Conservation (phyloP, 2,329 filamentous ascomycete genomes). For the Penicillium sp. region DNA sequence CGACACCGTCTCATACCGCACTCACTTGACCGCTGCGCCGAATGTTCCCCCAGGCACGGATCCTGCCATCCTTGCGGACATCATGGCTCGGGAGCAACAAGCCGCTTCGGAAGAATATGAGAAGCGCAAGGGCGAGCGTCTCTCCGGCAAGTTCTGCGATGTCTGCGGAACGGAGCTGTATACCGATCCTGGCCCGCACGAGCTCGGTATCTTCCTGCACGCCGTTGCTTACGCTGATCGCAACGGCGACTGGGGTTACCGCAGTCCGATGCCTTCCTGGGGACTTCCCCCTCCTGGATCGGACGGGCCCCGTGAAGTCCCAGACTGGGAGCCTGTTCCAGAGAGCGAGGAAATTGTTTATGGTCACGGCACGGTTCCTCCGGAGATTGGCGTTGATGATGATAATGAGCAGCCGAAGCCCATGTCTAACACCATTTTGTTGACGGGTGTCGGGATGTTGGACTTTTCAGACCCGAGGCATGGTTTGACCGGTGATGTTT, state of each 20-base stretch:
- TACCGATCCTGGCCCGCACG: slow-evolving; percentile 85
- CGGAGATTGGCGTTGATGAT: slow-evolving; percentile 28
- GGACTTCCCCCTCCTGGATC: slow-evolving; percentile 75
- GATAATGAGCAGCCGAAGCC: slow-evolving; percentile 15
- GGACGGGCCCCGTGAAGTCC: slow-evolving; percentile 70
- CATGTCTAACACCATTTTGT: slow-evolving; percentile 30
- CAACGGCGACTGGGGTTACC: slow-evolving; percentile 81
- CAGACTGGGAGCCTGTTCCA: slow-evolving; percentile 43
- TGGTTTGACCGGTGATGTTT: slow-evolving; percentile 1
- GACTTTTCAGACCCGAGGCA: slow-evolving; percentile 29
- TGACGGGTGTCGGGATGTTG: slow-evolving; percentile 38
- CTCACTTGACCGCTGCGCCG: slow-evolving; percentile 43
- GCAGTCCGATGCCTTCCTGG: slow-evolving; percentile 82
- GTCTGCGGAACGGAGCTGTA: slow-evolving; percentile 87
- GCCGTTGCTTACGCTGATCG: slow-evolving; percentile 86
- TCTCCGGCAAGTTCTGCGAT: slow-evolving; percentile 81
- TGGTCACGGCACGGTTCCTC: slow-evolving; percentile 37
- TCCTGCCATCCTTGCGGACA: slow-evolving; percentile 39
- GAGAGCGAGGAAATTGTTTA: slow-evolving; percentile 43
- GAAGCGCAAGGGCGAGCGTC: slow-evolving; percentile 86
- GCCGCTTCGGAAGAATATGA: slow-evolving; percentile 91
- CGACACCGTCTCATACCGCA: slow-evolving; percentile 85
- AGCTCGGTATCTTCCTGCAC: slow-evolving; percentile 91
- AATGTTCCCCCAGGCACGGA: slow-evolving; percentile 40
- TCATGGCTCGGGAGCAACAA: slow-evolving; percentile 57